Evolutionary conservation across 208 protist species (phyloP), one percentile per base, ranked within the genome.

Genomic region (Spongospora subterranea): DNA sequence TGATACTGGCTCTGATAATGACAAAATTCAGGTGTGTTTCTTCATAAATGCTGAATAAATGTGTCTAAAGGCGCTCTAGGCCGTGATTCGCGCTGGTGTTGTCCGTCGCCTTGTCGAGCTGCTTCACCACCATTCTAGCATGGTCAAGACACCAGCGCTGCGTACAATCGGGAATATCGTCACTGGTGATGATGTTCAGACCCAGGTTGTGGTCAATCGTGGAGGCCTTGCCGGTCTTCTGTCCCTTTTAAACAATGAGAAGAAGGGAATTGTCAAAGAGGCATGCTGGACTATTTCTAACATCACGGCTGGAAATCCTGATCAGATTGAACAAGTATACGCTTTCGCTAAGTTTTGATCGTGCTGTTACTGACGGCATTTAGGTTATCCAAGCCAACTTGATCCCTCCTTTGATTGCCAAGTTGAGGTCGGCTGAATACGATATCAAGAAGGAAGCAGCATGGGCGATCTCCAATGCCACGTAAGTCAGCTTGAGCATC

Each of bases 271-370:
- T 65, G 95, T 95, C 35, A 99, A 99, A 95, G 98, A 99, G 93
- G 96, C 97, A 35, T 99, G 97, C 94, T 99, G 98, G 98, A 98
- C 98, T 1, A 95, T 99, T 88, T 99, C 98, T 20, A 99, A 99
- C 96, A 99, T 99, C 82, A 98, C 97, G 32, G 98, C 98, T 0
- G 98, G 98, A 77, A 97, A 93, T 93, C 66, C 92, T 0, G 77
- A 94, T 20, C 98, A 99, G 94, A 97, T 99, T 77, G 96, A 99
- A 77, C 92, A 90, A 35, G 94, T 60, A 29, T 29, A 24, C 50
- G 50, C 6, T 24, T 60, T 60, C 50, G 50, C 6, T 60, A 60
- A 29, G 6, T 60, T 60, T 60, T 60, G 50, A 60, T 60, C 13
- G 13, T 60, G 50, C 6, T 60, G 50, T 60, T 60, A 29, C 50